These are phyloP conservation scores for Pythium rishiriense DNA, from an alignment of 352 stramenopile species.

Conservation along the genomic window DNA sequence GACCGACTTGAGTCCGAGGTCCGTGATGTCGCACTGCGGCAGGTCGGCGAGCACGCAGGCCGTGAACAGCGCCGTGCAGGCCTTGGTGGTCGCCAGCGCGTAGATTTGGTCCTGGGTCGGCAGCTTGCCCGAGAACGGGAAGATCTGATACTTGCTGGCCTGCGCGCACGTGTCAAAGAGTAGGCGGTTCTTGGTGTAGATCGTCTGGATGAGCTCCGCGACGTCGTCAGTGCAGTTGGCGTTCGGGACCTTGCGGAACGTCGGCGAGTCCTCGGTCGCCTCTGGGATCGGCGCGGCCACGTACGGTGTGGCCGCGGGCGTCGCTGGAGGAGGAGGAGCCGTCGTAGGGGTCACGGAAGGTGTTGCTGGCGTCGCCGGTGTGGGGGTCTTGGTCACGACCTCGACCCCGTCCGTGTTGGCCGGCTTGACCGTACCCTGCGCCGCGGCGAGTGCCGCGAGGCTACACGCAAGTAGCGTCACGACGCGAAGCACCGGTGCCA, in stretches of 20 bases:
- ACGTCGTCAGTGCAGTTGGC: slow-evolving; percentile 10
- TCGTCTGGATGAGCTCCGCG: slow-evolving; percentile 22
- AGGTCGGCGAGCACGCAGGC: slow-evolving; percentile 46
- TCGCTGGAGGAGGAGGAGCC: neutral
- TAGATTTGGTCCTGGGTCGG: slow-evolving; percentile 46
- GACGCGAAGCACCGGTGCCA: neutral
- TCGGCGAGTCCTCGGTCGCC: slow-evolving; percentile 11
- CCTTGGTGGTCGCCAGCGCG: slow-evolving; percentile 40
- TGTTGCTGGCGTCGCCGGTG: neutral
- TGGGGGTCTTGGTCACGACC: neutral
- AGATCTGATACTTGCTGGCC: slow-evolving; percentile 58
- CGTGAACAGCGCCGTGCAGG: slow-evolving; percentile 54
- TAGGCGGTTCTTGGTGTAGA: slow-evolving; percentile 55
- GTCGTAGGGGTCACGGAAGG: neutral
- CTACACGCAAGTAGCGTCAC: neutral
- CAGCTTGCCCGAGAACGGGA: slow-evolving; percentile 45
- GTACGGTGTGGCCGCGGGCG: slow-evolving; percentile 16
- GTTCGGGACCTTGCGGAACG: slow-evolving; percentile 2
- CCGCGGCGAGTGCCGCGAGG: neutral
- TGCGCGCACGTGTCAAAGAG: slow-evolving; percentile 56
- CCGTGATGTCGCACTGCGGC: slow-evolving; percentile 47
- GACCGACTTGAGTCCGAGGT: slow-evolving; percentile 45
- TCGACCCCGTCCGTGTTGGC: slow-evolving; percentile 1
- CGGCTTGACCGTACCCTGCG: neutral
- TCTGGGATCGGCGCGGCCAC: slow-evolving; percentile 13